Evolutionary conservation across 768 basidiomycete genomes (phyloP), one percentile per base, ranked within the genome.

Genomic region (Boletellus emodensis): DNA sequence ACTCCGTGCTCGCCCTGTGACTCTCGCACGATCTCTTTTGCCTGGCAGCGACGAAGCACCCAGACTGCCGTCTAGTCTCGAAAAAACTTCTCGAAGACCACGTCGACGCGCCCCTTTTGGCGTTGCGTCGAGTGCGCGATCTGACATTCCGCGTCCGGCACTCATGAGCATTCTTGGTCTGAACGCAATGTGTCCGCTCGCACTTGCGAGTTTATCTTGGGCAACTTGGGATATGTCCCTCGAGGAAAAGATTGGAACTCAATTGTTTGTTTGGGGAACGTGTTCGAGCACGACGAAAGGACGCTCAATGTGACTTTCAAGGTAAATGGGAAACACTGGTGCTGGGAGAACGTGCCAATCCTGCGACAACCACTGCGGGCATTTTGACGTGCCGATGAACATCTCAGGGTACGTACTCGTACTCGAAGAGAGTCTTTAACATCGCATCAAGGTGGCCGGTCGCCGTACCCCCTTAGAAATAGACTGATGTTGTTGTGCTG

Each of bases 171-270:
- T 46, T 61, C 63, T 9, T 78, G 76, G 76, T 61, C 65, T 8
- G 67, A 73, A 52, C 68, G 63, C 24, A 64, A 66, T 13, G 73
- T 78, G 26, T 71, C 72, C 2, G 61, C n/a, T n/a, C n/a, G n/a
- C n/a, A n/a, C 73, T 2, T 64, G 70, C 53, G 71, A 71, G 45
- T 76, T 73, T 49, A 38, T 56, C 5, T 69, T 74, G 18, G 77
- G 78, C 8, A 77, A 79, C 50, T 54, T 75, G 22, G 77, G 77
- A 14, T 78, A 76, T 48, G 58, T 77, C 32, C 71, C 71, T 0
- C 41, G 49, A 0, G 69, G 67, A 6, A 59, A 60, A 39, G 66
- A 65, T 24, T 76, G 76, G 60, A 46, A 54, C 5, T 63, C 69
- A 3, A 78, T 78, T 51, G 65, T 72, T 37, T 52, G 63, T 22